Conservation (phyloP, 345 rosid species). For the Populus deltoides region DNA sequence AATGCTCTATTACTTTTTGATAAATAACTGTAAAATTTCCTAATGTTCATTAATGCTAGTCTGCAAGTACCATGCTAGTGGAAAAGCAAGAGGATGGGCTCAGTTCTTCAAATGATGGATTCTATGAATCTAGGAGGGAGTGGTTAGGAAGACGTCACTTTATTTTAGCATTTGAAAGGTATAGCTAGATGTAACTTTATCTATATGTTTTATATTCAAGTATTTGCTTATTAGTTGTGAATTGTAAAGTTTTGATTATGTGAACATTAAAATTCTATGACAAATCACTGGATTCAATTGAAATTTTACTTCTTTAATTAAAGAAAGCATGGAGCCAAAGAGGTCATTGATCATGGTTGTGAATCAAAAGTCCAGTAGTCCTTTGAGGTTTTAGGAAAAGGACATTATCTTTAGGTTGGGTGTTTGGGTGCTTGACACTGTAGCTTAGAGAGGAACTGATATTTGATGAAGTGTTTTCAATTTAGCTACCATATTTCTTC, state of each 20-base stretch:
- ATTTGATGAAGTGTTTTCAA: background rate
- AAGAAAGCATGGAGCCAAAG: background rate
- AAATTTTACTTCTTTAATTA: background rate
- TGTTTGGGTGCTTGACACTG: background rate
- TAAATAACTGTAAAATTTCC: background rate
- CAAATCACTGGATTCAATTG: background rate
- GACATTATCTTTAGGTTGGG: background rate
- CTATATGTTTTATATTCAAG: too few relatives aligned
- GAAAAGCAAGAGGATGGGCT: constrained; percentile 80
- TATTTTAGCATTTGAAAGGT: constrained; percentile 93
- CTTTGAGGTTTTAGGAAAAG: background rate
- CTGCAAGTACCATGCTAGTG: constrained; percentile 69
- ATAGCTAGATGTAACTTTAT: background rate
- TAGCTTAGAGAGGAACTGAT: background rate
- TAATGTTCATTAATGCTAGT: constrained; percentile 38
- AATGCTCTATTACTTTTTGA: background rate
- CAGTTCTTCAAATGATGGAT: constrained; percentile 81
- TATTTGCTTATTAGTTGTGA: background rate
- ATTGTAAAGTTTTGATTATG: background rate
- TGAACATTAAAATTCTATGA: background rate
- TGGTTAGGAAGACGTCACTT: constrained; percentile 94
- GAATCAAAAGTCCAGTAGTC: background rate
- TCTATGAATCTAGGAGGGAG: constrained; percentile 94
- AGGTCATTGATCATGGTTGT: background rate
- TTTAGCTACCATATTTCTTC: background rate